Conservation (phyloP, 2,329 filamentous ascomycete species). For the Penicillium sp. region DNA sequence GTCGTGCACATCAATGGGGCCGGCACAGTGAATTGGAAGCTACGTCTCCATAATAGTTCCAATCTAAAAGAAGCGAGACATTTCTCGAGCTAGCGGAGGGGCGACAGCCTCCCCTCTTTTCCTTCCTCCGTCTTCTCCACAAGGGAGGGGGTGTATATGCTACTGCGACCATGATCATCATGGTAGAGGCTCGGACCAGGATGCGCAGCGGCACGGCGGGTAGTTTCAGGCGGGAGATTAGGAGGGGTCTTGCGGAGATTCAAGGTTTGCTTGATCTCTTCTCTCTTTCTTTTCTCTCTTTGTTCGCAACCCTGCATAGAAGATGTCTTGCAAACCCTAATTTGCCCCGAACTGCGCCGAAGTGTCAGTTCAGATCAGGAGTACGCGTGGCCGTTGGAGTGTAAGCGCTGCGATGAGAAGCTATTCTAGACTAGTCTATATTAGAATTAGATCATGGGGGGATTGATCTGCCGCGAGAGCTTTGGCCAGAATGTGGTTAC, state of each 20-base stretch:
- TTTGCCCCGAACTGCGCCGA: slow-evolving; percentile 7
- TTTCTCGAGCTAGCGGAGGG: neutral
- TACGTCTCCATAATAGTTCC: neutral
- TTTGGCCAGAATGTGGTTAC: slow-evolving; percentile 4
- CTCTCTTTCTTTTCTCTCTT: neutral
- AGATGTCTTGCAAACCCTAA: slow-evolving; percentile 1
- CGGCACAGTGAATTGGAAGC: slow-evolving; percentile 1
- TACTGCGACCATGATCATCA: neutral
- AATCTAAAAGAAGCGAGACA: neutral
- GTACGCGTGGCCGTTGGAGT: slow-evolving; percentile 5
- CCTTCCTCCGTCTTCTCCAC: neutral
- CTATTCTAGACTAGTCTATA: neutral
- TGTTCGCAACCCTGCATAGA: neutral
- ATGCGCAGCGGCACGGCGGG: neutral
- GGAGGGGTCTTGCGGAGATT: neutral
- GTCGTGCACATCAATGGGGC: slow-evolving; percentile 1
- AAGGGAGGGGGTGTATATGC: neutral
- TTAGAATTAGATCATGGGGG: too few relatives aligned
- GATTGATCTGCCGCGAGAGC: slow-evolving; percentile 4
- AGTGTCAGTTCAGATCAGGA: slow-evolving; percentile 1
- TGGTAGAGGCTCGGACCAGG: neutral
- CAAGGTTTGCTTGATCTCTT: neutral
- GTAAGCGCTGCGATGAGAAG: slow-evolving; percentile 1
- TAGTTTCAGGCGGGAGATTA: neutral
- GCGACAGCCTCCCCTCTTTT: slow-evolving; percentile 2